These are phyloP conservation scores for Curvularia eragrostidis DNA, from an alignment of 2,329 filamentous ascomycete genomes.

Conservation along the genomic window DNA sequence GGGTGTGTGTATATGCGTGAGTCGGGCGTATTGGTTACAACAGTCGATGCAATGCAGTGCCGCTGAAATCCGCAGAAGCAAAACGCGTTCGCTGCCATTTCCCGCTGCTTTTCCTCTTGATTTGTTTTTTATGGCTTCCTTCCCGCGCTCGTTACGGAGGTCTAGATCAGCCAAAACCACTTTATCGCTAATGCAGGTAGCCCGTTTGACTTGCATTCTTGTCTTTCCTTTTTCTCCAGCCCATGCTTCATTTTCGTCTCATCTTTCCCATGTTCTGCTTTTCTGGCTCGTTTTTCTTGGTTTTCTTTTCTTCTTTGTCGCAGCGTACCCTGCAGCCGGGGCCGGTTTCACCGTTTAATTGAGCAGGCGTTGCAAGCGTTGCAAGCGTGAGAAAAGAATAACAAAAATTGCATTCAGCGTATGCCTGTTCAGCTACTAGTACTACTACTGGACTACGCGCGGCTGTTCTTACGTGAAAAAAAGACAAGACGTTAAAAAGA, in stretches of 20 bases:
- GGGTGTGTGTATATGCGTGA: too few species aligned
- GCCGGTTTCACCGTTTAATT: not conserved
- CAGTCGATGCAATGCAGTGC: not conserved
- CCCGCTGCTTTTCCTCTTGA: too few species aligned
- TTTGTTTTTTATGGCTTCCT: not conserved
- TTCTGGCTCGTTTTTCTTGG: not conserved
- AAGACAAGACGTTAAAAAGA: not conserved
- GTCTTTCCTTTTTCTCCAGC: not conserved
- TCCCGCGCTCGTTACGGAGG: not conserved
- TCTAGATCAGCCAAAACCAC: not conserved
- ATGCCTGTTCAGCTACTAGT: not conserved
- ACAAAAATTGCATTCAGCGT: not conserved
- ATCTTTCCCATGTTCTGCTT: not conserved
- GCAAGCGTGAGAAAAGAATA: not conserved
- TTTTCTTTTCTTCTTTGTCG: not conserved
- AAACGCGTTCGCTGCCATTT: not conserved
- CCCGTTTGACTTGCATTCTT: not conserved
- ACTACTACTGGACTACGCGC: not conserved
- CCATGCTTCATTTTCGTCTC: not conserved
- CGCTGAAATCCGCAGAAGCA: not conserved
- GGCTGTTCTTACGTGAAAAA: not conserved
- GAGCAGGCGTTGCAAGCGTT: not conserved
- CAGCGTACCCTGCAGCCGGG: not conserved
- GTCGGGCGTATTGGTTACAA: not conserved
- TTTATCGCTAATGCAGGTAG: slow-evolving; percentile 2